phyloP scores from a whole-genome alignment of 306 rosid genomes.

The Glycyrrhiza uralensis region DNA sequence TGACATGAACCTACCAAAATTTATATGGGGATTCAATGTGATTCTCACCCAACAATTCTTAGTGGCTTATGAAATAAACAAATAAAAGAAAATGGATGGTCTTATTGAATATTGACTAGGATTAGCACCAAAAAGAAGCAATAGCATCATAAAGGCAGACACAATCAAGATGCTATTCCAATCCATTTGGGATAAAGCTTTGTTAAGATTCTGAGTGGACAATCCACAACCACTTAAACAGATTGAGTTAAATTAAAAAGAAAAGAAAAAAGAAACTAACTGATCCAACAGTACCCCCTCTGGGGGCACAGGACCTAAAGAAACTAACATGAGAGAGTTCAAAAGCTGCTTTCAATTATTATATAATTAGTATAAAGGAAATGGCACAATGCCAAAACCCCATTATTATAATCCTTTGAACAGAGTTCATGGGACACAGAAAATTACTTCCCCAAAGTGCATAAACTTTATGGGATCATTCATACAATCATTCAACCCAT shows the following conservation, averaged over 20 bases:
- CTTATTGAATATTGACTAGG: conserved; percentile 39
- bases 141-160: conserved; percentile 27
- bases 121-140: conserved; percentile 34
- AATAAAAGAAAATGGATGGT: no score
- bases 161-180: conserved; percentile 31
- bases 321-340: not conserved
- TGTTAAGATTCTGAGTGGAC: conserved; percentile 43
- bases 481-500: conserved; percentile 24
- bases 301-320: not conserved
- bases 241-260: not conserved
- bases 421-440: conserved; percentile 26
- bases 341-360: conserved; percentile 22
- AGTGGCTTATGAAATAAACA: not conserved
- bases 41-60: conserved; percentile 17
- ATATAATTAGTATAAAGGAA: no score
- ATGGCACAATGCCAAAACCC: conserved; percentile 14
- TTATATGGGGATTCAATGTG: conserved; percentile 31
- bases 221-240: conserved; percentile 36
- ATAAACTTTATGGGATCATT: conserved; percentile 36
- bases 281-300: conserved; percentile 26
- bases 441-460: conserved; percentile 28
- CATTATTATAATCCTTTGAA: not conserved
- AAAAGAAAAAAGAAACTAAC: no score
- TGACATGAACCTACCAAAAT: conserved; percentile 27
- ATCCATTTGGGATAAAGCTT: conserved; percentile 24